Evolutionary conservation across 2,329 filamentous ascomycete genomes (phyloP), one percentile per base, ranked within the genome.

Genomic region (Pseudocercospora cruenta): DNA sequence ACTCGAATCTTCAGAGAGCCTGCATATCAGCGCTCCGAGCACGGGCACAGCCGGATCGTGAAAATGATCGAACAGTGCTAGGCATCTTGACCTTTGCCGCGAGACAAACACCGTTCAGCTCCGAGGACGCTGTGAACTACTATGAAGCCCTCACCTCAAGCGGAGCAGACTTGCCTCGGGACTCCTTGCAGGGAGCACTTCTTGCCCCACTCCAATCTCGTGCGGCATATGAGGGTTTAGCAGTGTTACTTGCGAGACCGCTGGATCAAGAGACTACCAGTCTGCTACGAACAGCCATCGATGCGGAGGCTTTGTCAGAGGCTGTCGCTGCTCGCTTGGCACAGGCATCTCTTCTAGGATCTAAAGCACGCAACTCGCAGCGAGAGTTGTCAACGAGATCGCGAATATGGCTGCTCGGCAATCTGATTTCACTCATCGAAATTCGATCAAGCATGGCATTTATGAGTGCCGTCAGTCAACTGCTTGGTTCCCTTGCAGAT

Each of bases 391-490:
- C 39, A 4, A 66, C 74, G 75, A 77, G 81, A 49, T 77, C 77
- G 65, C 82, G 84, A 16, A 74, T 88, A 19, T 88, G 86, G 81
- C 78, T 90, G 8, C 79, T 90, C 49, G 82, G 85, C 24, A 84
- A 87, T 68, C 83, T 89, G 67, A 86, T 90, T 57, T 88, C 54
- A 33, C 62, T 78, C 16, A 67, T 69, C 9, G 73, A 71, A 9
- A 33, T 64, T 8, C 58, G 67, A 5, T 64, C 65, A 21, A 66
- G 58, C 28, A 58, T 71, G 60, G 82, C 84, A 31, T 88, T 87
- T 70, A 83, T 87, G 54, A 80, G 80, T 36, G 83, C 86, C 1
- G 80, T 89, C 0, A 87, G 87, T 2, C 77, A 79, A 58, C 77
- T 86, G n/a, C 80, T 87, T 33, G 86, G 85, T 45, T 85, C 83